A percentile compares a stretch with the other conserved stretches of the same genome.
phyloP scores from a whole-genome alignment of 2,329 filamentous ascomycete genomes.

The Botrytis fragariae region DNA sequence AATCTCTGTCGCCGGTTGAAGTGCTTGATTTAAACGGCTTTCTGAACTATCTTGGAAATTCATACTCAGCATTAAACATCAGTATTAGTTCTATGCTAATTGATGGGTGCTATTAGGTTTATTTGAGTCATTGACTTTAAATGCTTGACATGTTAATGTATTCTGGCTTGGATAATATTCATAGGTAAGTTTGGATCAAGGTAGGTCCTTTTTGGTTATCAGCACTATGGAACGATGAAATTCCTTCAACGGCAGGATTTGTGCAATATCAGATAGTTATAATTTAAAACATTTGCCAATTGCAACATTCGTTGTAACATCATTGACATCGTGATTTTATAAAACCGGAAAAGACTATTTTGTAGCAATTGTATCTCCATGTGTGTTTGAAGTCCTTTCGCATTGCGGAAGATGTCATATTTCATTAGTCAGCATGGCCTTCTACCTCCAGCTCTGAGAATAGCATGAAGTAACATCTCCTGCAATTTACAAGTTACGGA shows the following conservation, averaged over 20 bases:
- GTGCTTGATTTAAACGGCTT: conserved; percentile 61
- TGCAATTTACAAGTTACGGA: background rate
- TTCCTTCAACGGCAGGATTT: background rate
- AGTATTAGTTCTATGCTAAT: conserved; percentile 12
- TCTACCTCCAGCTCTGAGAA: background rate
- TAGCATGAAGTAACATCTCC: background rate
- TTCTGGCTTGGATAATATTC: background rate
- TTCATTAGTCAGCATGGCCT: conserved; percentile 9
- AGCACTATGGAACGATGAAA: no score
- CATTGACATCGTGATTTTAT: background rate
- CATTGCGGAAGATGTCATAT: background rate
- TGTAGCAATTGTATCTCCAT: background rate
- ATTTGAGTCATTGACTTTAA: background rate
- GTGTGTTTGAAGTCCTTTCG: no score
- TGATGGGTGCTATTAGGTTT: conserved; percentile 15
- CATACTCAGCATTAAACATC: conserved; percentile 3
- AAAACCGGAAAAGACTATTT: background rate
- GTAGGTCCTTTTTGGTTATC: background rate
- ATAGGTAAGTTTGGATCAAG: background rate
- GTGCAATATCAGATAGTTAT: background rate
- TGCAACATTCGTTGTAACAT: background rate
- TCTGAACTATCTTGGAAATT: conserved; percentile 16
- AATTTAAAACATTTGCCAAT: background rate
- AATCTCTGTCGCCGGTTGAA: conserved; percentile 53
- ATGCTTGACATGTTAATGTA: background rate